phyloP scores from a whole-genome alignment of 2,329 filamentous ascomycete genomes.

The Hypoxylon sp. region DNA sequence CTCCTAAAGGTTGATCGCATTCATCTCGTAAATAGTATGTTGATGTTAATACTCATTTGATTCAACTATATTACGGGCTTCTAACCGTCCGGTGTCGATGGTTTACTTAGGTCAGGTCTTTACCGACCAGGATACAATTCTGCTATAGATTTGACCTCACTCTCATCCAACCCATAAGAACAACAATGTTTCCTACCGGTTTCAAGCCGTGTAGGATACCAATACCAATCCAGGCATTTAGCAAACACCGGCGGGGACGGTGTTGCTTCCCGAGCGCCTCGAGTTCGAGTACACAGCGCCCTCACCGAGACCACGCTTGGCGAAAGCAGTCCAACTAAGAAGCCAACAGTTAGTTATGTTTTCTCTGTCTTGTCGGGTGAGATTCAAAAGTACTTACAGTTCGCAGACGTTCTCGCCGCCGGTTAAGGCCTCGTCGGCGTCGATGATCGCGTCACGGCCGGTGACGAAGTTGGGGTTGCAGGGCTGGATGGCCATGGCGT shows the following conservation, averaged over 20 bases:
- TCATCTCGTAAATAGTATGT: background rate
- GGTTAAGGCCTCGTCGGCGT: conserved; percentile 61
- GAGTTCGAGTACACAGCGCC: conserved; percentile 46
- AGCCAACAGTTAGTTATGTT: conserved; percentile 10
- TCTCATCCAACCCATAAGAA: background rate
- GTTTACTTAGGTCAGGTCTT: background rate
- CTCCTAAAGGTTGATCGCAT: background rate
- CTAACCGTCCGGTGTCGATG: background rate
- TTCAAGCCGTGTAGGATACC: background rate
- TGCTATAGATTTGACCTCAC: background rate
- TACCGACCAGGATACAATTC: background rate
- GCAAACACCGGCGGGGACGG: conserved; percentile 49
- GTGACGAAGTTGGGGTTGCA: conserved; percentile 63
- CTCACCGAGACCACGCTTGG: conserved; percentile 62
- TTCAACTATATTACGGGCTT: conserved; percentile 10
- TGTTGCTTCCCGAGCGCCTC: conserved; percentile 48
- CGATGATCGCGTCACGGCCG: conserved; percentile 62
- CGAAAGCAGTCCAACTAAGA: conserved; percentile 60
- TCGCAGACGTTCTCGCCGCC: conserved; percentile 60
- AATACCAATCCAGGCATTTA: conserved; percentile 26
- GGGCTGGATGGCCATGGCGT: conserved; percentile 63
- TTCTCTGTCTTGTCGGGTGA: background rate
- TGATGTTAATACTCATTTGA: conserved; percentile 3
- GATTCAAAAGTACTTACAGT: conserved; percentile 46
- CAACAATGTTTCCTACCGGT: background rate